Evolutionary conservation across 202 grass and related monocot species (phyloP).

Genomic region (Schoenoplectus tabernaemontani): DNA sequence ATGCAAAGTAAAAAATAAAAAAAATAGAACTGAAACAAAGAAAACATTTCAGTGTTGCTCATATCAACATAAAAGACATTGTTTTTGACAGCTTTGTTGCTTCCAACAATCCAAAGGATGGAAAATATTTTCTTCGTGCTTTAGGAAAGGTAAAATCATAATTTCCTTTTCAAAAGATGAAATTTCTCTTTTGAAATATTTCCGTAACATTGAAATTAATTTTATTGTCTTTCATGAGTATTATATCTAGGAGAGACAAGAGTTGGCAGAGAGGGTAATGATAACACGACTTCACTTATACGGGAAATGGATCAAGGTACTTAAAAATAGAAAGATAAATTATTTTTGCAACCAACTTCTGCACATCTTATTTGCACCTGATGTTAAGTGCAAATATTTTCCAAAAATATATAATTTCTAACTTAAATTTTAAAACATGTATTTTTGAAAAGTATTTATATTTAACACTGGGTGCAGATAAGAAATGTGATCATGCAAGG

Average conservation of each 20-base stretch:
- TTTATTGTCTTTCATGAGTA: not conserved
- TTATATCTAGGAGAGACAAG: conserved; percentile 66
- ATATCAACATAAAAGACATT: not conserved
- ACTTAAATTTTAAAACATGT: too few relatives aligned
- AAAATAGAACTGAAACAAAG: not conserved
- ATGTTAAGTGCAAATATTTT: too few relatives aligned
- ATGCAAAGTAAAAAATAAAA: not conserved
- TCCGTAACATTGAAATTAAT: not conserved
- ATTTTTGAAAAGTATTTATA: too few relatives aligned
- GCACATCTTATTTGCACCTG: too few relatives aligned
- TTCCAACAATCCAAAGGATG: conserved; percentile 66
- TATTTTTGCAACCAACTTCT: too few relatives aligned
- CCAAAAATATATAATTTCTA: too few relatives aligned
- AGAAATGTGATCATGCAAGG: too few relatives aligned
- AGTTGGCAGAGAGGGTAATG: conserved; percentile 86
- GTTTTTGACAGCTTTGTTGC: conserved; percentile 48
- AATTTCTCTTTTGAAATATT: not conserved
- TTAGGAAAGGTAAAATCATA: conserved; percentile 57
- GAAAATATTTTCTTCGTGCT: conserved; percentile 62
- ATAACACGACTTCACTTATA: conserved; percentile 80
- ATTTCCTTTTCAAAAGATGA: not conserved
- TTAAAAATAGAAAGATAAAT: not conserved
- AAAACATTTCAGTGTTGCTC: not conserved
- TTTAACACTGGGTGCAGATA: too few relatives aligned
- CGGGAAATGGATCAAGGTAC: conserved; percentile 96